These are phyloP conservation scores for Amauroascus niger DNA, from an alignment of 2,329 filamentous ascomycete genomes.

Conservation along the genomic window DNA sequence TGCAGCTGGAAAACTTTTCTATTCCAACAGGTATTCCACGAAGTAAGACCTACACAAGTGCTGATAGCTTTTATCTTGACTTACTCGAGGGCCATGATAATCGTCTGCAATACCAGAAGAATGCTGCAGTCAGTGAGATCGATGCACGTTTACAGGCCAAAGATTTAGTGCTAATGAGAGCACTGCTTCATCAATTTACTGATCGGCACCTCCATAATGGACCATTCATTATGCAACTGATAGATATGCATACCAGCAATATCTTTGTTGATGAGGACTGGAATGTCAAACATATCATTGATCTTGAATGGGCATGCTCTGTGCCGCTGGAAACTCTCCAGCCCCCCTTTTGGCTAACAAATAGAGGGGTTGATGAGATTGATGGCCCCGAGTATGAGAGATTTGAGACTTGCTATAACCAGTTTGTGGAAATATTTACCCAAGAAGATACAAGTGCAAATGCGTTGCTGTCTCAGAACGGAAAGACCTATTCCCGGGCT, in stretches of 20 bases:
- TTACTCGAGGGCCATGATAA: too few species aligned
- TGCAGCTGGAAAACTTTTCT: too few species aligned
- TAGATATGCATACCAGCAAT: conserved; percentile 27
- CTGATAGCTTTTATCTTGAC: too few species aligned
- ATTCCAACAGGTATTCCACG: too few species aligned
- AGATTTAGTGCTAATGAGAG: conserved; percentile 25
- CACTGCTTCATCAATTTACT: conserved; percentile 22
- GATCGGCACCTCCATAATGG: conserved; percentile 24
- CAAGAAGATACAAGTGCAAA: not conserved
- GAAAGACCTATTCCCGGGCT: not conserved
- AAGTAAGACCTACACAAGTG: too few species aligned
- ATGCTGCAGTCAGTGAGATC: too few species aligned
- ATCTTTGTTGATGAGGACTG: conserved; percentile 22
- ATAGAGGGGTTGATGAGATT: conserved; percentile 2
- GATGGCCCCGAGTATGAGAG: not conserved
- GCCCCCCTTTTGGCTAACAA: conserved; percentile 23
- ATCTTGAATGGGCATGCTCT: conserved; percentile 27
- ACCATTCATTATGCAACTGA: conserved; percentile 29
- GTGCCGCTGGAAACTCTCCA: conserved; percentile 24
- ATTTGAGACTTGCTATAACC: not conserved
- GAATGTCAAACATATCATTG: conserved; percentile 29
- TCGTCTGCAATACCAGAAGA: too few species aligned
- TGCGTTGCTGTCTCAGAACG: not conserved
- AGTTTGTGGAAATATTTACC: conserved; percentile 13
- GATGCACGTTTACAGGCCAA: too few species aligned